These are phyloP conservation scores for Fusarium humuli DNA, from an alignment of 2,329 filamentous ascomycete species.

Conservation along the genomic window DNA sequence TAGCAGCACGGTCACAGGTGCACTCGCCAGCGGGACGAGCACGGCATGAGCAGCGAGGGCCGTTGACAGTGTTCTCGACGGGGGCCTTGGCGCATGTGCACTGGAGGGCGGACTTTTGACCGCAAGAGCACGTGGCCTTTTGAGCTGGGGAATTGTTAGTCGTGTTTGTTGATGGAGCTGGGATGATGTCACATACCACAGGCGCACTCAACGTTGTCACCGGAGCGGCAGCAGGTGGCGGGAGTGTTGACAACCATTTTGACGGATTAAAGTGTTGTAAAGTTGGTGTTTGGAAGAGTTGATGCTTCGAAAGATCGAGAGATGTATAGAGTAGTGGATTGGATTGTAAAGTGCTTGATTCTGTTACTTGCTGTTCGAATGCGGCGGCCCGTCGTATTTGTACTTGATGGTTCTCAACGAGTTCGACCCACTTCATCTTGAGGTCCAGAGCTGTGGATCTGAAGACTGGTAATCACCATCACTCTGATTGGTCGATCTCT, in stretches of 20 bases:
- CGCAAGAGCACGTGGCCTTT: slow-evolving; percentile 85
- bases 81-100: slow-evolving; percentile 85
- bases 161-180: not conserved
- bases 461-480: slow-evolving; percentile 30
- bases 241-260: slow-evolving; percentile 52
- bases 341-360: slow-evolving; percentile 18
- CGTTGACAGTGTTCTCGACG: slow-evolving; percentile 78
- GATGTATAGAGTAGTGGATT: not conserved
- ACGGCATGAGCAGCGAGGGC: slow-evolving; percentile 85
- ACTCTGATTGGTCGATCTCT: not conserved
- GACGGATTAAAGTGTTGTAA: slow-evolving; percentile 16
- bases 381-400: slow-evolving; percentile 43
- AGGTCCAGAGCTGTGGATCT: slow-evolving; percentile 5
- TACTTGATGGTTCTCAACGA: slow-evolving; percentile 26
- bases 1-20: slow-evolving; percentile 78
- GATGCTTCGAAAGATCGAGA: not conserved
- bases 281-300: not conserved
- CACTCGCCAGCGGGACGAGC: slow-evolving; percentile 83
- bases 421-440: slow-evolving; percentile 28
- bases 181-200: slow-evolving; percentile 62
- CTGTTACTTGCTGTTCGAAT: not conserved
- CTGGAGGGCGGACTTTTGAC: slow-evolving; percentile 85
- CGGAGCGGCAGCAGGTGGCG: slow-evolving; percentile 69
- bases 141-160: slow-evolving; percentile 58
- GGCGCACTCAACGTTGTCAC: slow-evolving; percentile 62